These are phyloP conservation scores for Boletus speciosus DNA, from an alignment of 768 basidiomycete species.

Conservation along the genomic window DNA sequence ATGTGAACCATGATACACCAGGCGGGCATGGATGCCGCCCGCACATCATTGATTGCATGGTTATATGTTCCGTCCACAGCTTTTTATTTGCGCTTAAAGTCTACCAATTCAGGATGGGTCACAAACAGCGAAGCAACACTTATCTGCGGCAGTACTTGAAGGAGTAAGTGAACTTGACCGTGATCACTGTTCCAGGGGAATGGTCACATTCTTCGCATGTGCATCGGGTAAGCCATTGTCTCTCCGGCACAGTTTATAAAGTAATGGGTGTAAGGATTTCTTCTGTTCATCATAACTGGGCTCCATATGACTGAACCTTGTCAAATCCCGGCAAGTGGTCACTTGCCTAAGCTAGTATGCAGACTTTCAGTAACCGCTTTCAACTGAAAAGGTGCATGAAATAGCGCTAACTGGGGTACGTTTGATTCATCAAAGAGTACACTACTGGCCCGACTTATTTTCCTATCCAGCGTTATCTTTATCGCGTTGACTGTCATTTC, in stretches of 20 bases:
- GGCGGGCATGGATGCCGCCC: neutral
- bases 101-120: conserved; percentile 10
- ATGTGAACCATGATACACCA: neutral
- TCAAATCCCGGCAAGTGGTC: conserved; percentile 10
- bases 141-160: conserved; percentile 16
- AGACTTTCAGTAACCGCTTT: neutral
- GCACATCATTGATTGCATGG: neutral
- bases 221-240: conserved; percentile 8
- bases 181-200: conserved; percentile 13
- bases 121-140: conserved; percentile 1
- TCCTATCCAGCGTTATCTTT: neutral
- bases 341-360: neutral
- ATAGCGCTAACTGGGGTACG: conserved; percentile 9
- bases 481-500: conserved; percentile 21
- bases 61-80: conserved; percentile 17
- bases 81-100: conserved; percentile 14
- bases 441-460: neutral
- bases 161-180: conserved; percentile 8
- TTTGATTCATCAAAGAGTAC: neutral
- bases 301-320: conserved; percentile 1
- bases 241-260: neutral
- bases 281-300: conserved; percentile 12
- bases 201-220: conserved; percentile 23
- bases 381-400: conserved; percentile 8
- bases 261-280: conserved; percentile 9